A percentile compares a stretch with the other conserved stretches of the same genome.
These are phyloP conservation scores for Cryptosporidium parvum DNA, from an alignment of 169 alveolate species.

Conservation along the genomic window DNA sequence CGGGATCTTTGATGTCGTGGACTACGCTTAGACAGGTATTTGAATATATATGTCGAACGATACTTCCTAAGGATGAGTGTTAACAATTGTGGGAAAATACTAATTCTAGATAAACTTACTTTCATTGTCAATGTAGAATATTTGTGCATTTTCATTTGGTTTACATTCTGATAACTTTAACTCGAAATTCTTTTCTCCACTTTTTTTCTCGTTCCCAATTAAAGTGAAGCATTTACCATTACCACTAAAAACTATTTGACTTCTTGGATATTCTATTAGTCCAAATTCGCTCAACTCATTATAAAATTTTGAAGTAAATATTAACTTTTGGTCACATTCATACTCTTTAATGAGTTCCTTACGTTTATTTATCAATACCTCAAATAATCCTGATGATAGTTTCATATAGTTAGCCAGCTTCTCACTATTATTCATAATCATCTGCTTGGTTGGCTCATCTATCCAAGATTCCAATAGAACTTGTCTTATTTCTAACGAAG, in stretches of 20 bases:
- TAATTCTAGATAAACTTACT: constrained; percentile 34
- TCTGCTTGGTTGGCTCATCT: neutral
- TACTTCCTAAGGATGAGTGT: constrained; percentile 10
- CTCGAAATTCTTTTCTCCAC: neutral
- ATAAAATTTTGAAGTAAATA: neutral
- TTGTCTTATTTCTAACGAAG: constrained; percentile 16
- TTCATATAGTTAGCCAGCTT: constrained; percentile 37
- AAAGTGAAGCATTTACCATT: constrained; percentile 41
- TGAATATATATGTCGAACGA: constrained; percentile 22
- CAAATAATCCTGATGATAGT: constrained; percentile 14
- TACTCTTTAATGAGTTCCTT: constrained; percentile 6
- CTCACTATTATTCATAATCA: constrained; percentile 17
- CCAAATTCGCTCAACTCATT: constrained; percentile 41
- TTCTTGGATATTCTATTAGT: neutral
- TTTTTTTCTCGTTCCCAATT: neutral
- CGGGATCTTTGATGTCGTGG: neutral
- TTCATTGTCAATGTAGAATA: constrained; percentile 21
- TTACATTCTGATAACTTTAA: constrained; percentile 25
- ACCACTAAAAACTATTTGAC: constrained; percentile 9
- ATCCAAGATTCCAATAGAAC: constrained; percentile 64
- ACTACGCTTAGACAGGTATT: constrained; percentile 19
- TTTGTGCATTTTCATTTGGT: neutral
- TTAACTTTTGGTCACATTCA: neutral
- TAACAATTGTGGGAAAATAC: neutral
- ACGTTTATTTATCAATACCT: constrained; percentile 24